These are phyloP conservation scores for Phylloporus sp. DNA, from an alignment of 768 basidiomycete genomes.

Conservation along the genomic window DNA sequence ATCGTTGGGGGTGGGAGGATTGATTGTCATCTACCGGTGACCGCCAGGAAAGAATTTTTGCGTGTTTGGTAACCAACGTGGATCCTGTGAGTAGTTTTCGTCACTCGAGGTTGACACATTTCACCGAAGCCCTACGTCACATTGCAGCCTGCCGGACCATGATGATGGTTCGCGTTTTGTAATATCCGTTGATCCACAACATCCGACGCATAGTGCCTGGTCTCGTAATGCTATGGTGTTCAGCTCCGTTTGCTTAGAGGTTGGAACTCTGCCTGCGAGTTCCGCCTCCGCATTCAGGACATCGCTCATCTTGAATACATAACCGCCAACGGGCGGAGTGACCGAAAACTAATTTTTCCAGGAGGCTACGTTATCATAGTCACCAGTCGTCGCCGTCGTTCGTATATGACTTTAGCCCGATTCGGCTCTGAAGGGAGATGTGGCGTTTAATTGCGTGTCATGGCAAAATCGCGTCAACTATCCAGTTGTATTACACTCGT, in stretches of 20 bases:
- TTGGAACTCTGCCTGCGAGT: neutral
- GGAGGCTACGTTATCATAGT: neutral
- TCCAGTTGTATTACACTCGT: neutral
- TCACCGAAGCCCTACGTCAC: conserved; percentile 17
- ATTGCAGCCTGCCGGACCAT: conserved; percentile 14
- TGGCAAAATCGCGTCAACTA: neutral
- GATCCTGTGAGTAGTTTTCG: conserved; percentile 20
- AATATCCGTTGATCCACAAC: conserved; percentile 26
- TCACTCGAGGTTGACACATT: conserved; percentile 6
- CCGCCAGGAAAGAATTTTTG: neutral
- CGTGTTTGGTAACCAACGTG: conserved; percentile 10
- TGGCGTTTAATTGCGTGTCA: conserved; percentile 22
- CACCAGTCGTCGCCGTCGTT: neutral
- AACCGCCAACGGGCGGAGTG: neutral
- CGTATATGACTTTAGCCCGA: conserved; percentile 5
- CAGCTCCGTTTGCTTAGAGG: neutral
- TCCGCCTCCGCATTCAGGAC: neutral
- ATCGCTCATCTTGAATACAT: conserved; percentile 1
- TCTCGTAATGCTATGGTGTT: conserved; percentile 14
- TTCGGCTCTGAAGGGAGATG: conserved; percentile 16
- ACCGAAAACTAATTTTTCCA: neutral
- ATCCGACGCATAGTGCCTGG: conserved; percentile 3
- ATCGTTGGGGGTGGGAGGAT: conserved; percentile 36
- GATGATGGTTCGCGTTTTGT: conserved; percentile 13
- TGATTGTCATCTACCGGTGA: conserved; percentile 24